Evolutionary conservation across 192 early-diverging fungal genomes (phyloP), one percentile per base, ranked within the genome.

Genomic region (Cetraspora pellucida): DNA sequence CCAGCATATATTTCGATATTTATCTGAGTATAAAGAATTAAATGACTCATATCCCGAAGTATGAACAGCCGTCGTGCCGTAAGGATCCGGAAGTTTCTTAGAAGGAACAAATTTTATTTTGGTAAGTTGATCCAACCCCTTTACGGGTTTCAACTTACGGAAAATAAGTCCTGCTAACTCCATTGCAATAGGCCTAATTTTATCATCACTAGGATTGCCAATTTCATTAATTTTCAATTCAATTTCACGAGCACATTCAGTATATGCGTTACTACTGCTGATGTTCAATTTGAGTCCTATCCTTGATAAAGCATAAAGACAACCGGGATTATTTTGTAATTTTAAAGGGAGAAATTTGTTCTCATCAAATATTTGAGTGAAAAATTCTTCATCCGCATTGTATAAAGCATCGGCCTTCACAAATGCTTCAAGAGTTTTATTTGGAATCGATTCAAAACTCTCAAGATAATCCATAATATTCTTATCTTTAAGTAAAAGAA

Each of bases 211-310:
- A n/a, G n/a, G n/a, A 37, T 37, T 37, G 31, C 31, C 31, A 37
- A 37, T 37, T 5, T 3, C 5, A 37, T 37, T n/a, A n/a, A n/a
- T n/a, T n/a, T n/a, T n/a, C n/a, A n/a, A 5, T 37, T 37, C 31
- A 60, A 60, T 60, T 25, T 60, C 58, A 27, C 27, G 27, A 27
- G 58, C 23, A 30, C 58, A 60, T 60, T 60, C 58, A 60, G 25
- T 21, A 25, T 25, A 60, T 60, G 21, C 25, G 27, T 28, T 60
- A 23, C 10, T 27, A 60, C 25, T 60, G 10, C 25, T 60, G 10
- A 60, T 19, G 10, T 30, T 11, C 10, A 0, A 21, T 11, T 60
- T 60, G 27, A 60, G 21, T 13, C 58, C 58, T 13, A 60, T 60
- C 3, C 21, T 60, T 60, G 3, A 2, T 27, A 60, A 27, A 25